Percentiles rank a stretch among this genome's conserved stretches.
These are phyloP conservation scores for Paraconiothyrium sp. DNA, from an alignment of 2,329 filamentous ascomycete genomes.

Conservation along the genomic window DNA sequence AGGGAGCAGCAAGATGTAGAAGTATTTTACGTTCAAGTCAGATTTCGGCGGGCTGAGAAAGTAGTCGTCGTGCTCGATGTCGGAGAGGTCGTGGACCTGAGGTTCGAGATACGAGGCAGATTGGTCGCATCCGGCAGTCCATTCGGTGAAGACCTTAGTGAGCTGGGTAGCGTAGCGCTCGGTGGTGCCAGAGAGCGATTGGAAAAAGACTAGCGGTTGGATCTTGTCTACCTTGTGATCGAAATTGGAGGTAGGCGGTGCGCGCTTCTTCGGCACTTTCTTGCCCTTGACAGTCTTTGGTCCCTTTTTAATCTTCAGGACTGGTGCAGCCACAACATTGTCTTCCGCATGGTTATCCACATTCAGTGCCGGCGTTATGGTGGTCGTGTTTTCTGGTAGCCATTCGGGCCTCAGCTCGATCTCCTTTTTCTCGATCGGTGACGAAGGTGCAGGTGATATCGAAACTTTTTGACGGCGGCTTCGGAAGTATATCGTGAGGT, in stretches of 20 bases:
- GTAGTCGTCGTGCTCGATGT: conserved; percentile 92
- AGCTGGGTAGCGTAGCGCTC: conserved; percentile 76
- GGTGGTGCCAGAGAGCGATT: conserved; percentile 85
- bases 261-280: conserved; percentile 34
- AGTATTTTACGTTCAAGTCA: conserved; percentile 65
- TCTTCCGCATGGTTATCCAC: conserved; percentile 44
- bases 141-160: conserved; percentile 62
- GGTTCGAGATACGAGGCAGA: conserved; percentile 63
- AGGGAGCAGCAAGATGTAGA: conserved; percentile 87
- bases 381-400: conserved; percentile 45
- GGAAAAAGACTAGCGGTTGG: conserved; percentile 86
- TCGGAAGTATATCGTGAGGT: conserved; percentile 39
- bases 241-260: conserved; percentile 31
- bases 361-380: conserved; percentile 30
- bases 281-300: conserved; percentile 53
- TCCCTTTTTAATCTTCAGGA: conserved; percentile 38
- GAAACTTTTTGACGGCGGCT: conserved; percentile 40
- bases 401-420: conserved; percentile 46
- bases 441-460: conserved; percentile 41
- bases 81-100: conserved; percentile 78
- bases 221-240: conserved; percentile 58
- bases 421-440: conserved; percentile 43
- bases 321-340: conserved; percentile 27
- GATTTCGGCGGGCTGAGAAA: conserved; percentile 80
- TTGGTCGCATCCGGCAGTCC: conserved; percentile 43